These are phyloP conservation scores for Russula lepida DNA, from an alignment of 768 basidiomycete species.

Conservation along the genomic window DNA sequence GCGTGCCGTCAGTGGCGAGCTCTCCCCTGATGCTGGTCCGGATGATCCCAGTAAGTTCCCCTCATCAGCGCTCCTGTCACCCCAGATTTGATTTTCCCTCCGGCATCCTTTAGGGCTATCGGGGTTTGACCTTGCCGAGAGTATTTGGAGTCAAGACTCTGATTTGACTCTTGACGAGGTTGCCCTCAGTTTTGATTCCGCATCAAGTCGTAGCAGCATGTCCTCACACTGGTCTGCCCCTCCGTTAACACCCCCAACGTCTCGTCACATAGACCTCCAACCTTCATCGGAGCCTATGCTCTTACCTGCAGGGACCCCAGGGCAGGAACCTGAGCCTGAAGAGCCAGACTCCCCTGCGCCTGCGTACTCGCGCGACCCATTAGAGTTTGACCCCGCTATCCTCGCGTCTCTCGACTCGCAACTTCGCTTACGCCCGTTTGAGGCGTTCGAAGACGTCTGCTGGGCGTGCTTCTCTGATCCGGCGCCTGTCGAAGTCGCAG, in stretches of 20 bases:
- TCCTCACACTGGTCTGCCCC: constrained; percentile 12
- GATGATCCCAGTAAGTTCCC: background rate
- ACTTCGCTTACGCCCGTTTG: constrained; percentile 4
- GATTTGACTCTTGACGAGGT: constrained; percentile 18
- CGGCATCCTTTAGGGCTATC: background rate
- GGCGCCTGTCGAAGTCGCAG: background rate
- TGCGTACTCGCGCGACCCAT: constrained; percentile 9
- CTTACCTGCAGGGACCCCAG: background rate
- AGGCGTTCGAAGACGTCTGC: constrained; percentile 9
- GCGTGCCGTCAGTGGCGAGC: background rate
- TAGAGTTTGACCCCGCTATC: constrained; percentile 12
- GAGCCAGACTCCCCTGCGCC: constrained; percentile 11
- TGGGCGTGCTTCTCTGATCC: constrained; percentile 1
- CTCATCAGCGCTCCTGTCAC: constrained; percentile 5
- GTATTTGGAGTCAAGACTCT: constrained; percentile 17
- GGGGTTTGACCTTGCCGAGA: constrained; percentile 19
- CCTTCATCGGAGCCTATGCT: background rate
- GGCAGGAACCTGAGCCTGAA: background rate
- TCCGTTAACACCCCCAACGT: background rate
- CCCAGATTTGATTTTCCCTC: background rate
- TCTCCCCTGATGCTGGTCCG: background rate
- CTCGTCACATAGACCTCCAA: background rate
- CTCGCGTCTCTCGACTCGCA: constrained; percentile 10
- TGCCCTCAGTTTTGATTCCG: constrained; percentile 13
- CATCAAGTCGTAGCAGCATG: constrained; percentile 1